Evolutionary conservation across 768 basidiomycete genomes (phyloP).

Genomic region (Auricularia auricula-judae): DNA sequence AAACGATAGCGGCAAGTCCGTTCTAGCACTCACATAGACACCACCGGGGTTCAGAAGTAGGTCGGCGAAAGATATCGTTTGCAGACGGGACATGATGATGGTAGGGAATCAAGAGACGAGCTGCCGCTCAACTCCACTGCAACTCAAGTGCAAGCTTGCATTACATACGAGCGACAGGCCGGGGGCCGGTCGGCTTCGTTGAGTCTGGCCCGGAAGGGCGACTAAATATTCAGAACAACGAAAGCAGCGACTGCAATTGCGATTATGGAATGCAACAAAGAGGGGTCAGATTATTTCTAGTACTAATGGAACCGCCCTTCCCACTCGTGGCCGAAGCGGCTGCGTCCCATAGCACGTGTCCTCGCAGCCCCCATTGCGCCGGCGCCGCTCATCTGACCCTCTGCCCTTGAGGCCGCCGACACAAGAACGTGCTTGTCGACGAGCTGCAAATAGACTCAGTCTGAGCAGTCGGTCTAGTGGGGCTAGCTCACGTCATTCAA

Average conservation of each 20-base stretch:
- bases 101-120: not conserved
- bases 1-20: not conserved
- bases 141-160: not conserved
- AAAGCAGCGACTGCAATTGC: not conserved
- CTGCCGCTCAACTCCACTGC: not conserved
- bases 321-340: not conserved
- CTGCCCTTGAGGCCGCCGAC: slow-evolving; percentile 37
- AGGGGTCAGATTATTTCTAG: not conserved
- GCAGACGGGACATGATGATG: not conserved
- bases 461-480: slow-evolving; percentile 4
- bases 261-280: not conserved
- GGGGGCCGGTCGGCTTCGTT: no score
- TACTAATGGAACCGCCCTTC: not conserved
- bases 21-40: not conserved
- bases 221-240: no score
- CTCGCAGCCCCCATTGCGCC: slow-evolving; percentile 34
- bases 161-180: not conserved
- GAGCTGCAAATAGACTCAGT: slow-evolving; percentile 31
- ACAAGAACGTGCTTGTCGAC: slow-evolving; percentile 70
- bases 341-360: slow-evolving; percentile 15
- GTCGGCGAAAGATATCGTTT: not conserved
- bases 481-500: slow-evolving; percentile 72
- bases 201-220: no score
- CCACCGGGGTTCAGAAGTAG: not conserved
- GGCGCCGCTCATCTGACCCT: slow-evolving; percentile 33